A percentile compares a stretch with the other conserved stretches of the same genome.
Evolutionary conservation across 2,329 filamentous ascomycete species (phyloP).

Genomic region (Xylariaceae sp.): DNA sequence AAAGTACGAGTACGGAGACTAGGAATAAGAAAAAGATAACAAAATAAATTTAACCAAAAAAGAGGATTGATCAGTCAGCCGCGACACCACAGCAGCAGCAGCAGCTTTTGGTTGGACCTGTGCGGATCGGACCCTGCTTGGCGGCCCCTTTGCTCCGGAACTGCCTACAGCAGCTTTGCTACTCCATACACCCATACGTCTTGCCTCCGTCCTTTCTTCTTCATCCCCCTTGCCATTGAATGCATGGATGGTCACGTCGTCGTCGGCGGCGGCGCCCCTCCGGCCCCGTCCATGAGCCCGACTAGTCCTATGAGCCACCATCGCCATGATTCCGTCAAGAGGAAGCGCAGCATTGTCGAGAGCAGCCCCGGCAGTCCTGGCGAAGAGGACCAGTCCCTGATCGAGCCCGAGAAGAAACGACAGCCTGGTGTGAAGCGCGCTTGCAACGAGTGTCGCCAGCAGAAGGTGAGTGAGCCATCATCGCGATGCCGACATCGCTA

Average conservation of each 20-base stretch:
- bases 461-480: conserved; percentile 59
- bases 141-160: conserved; percentile 5
- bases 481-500: background rate
- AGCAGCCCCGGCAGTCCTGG: conserved; percentile 58
- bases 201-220: conserved; percentile 1
- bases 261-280: conserved; percentile 39
- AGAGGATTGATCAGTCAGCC: conserved; percentile 14
- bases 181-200: background rate
- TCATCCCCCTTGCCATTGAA: conserved; percentile 24
- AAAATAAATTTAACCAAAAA: background rate
- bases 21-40: conserved; percentile 9
- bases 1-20: background rate
- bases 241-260: conserved; percentile 47
- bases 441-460: conserved; percentile 79
- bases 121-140: conserved; percentile 17
- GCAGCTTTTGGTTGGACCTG: conserved; percentile 13
- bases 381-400: conserved; percentile 52
- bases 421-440: conserved; percentile 70
- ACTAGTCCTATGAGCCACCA: conserved; percentile 49
- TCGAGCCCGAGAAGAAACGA: conserved; percentile 55
- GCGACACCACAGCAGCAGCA: conserved; percentile 2
- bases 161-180: background rate
- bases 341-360: conserved; percentile 56
- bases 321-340: conserved; percentile 49
- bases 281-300: conserved; percentile 48